Conservation (phyloP, 2,329 filamentous ascomycete genomes). For the Cryphonectria radicalis region DNA sequence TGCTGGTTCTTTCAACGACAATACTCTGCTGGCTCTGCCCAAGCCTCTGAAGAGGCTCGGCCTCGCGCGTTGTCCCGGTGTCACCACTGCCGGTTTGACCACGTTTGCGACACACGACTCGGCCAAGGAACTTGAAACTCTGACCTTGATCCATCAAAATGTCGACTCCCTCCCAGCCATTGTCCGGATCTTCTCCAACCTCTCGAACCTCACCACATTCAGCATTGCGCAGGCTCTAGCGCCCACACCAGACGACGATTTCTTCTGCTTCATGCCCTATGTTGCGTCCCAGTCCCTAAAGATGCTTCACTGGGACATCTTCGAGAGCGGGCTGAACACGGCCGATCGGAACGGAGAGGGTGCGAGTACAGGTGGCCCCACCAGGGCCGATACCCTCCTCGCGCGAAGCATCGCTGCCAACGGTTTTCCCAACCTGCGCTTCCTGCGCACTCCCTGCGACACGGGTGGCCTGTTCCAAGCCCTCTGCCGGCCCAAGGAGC, state of each 20-base stretch:
- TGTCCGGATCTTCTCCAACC: slow-evolving; percentile 62
- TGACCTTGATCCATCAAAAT: slow-evolving; percentile 61
- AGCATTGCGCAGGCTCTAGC: slow-evolving; percentile 58
- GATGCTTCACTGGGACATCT: slow-evolving; percentile 67
- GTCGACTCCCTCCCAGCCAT: slow-evolving; percentile 61
- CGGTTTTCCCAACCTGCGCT: slow-evolving; percentile 65
- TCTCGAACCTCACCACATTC: slow-evolving; percentile 53
- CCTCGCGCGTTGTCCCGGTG: slow-evolving; percentile 58
- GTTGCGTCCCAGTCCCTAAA: slow-evolving; percentile 59
- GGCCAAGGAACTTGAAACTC: slow-evolving; percentile 49
- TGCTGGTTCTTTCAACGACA: slow-evolving; percentile 60
- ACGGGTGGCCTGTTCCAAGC: slow-evolving; percentile 70
- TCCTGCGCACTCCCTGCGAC: slow-evolving; percentile 69
- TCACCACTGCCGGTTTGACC: slow-evolving; percentile 61
- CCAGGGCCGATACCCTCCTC: slow-evolving; percentile 63
- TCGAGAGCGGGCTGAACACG: slow-evolving; percentile 47
- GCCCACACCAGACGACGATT: slow-evolving; percentile 57
- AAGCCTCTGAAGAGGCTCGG: slow-evolving; percentile 55
- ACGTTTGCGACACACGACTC: slow-evolving; percentile 56
- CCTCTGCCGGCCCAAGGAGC: slow-evolving; percentile 66
- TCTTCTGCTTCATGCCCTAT: slow-evolving; percentile 68
- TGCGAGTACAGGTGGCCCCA: slow-evolving; percentile 34
- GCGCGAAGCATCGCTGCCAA: slow-evolving; percentile 63
- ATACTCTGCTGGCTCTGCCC: slow-evolving; percentile 58
- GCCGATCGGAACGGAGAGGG: slow-evolving; percentile 36